Base-by-base conservation (phyloP, 768 basidiomycete species). In the Mycena galopus region DNA sequence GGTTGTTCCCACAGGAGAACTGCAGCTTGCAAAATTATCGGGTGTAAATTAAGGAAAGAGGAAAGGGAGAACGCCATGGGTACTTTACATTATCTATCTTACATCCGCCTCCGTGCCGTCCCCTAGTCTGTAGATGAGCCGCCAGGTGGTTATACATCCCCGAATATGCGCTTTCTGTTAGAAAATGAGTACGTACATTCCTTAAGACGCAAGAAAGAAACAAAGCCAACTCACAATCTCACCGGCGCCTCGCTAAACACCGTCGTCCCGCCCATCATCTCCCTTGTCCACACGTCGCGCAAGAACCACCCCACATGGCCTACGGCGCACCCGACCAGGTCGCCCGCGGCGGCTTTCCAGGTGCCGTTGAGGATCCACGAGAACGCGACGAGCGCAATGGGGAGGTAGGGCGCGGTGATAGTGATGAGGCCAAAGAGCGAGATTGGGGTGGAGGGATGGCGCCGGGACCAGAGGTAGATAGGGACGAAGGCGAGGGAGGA, bases 401-500 rank as follows among this genome's bases (percentile, higher is more conserved):
- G 97, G 8, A 99, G 91, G 81, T 99, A 98, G 0, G 97, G 96
- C 0, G 97, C 97, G 0, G 95, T 93, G 78, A 99, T 96, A 4
- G 95, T 98, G 77, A 99, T 87, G 30, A 99, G 85, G 11, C 97
- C 97, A 77, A 99, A 98, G 19, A 99, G 89, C 3, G 96, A 97
- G 69, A 99, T 96, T n/a, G 96, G 95, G 4, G 96, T 95, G 5
- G 93, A 91, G 4, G 97, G 96, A 80, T 99, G 97, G 25, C 96
- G 88, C 64, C 97, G 87, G 21, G 96, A 96, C 98, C 98, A 99
- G 71, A 99, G 87, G 81, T 99, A 99, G 47, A 98, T 98, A 4
- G 97, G 94, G 3, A 97, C 95, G 78, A 97, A 98, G 0, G 96
- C 96, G 33, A 97, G 89, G 0, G 96, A 92, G 0, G 96, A 94